Evolutionary conservation across 108 stramenopile species (phyloP).

Genomic region (Mediolabrus comicus): DNA sequence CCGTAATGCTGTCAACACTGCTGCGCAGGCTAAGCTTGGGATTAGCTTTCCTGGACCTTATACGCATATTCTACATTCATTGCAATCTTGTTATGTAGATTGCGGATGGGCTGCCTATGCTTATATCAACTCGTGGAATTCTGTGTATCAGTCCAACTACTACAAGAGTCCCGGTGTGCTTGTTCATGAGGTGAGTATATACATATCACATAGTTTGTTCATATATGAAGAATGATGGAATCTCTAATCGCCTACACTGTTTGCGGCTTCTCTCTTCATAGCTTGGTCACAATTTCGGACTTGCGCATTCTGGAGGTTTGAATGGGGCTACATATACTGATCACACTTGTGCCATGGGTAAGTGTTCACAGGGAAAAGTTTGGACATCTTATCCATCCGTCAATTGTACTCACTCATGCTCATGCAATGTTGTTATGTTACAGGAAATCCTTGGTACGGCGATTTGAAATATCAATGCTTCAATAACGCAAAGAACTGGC

Average conservation of each 20-base stretch:
- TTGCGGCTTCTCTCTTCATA: background rate
- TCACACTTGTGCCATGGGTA: too few relatives aligned
- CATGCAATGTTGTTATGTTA: too few relatives aligned
- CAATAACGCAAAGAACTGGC: constrained; percentile 39
- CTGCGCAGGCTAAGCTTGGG: background rate
- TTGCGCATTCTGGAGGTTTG: constrained; percentile 34
- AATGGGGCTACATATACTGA: constrained; percentile 31
- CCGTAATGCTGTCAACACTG: background rate
- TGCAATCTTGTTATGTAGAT: constrained; percentile 18
- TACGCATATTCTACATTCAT: constrained; percentile 15
- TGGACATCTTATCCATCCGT: too few relatives aligned
- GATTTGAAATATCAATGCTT: constrained; percentile 41
- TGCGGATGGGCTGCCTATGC: constrained; percentile 43
- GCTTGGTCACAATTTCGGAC: constrained; percentile 1
- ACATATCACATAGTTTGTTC: background rate
- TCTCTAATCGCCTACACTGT: background rate
- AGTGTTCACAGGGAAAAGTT: too few relatives aligned
- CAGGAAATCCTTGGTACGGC: constrained; percentile 36
- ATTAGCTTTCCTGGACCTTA: background rate
- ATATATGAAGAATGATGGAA: background rate
- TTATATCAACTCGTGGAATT: constrained; percentile 4
- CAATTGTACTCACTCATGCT: too few relatives aligned
- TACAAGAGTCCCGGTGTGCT: background rate
- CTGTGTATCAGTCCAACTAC: background rate
- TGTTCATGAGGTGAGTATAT: background rate